Base-by-base conservation (phyloP, 208 protist species). In the Acanthamoeba lenticulata region DNA sequence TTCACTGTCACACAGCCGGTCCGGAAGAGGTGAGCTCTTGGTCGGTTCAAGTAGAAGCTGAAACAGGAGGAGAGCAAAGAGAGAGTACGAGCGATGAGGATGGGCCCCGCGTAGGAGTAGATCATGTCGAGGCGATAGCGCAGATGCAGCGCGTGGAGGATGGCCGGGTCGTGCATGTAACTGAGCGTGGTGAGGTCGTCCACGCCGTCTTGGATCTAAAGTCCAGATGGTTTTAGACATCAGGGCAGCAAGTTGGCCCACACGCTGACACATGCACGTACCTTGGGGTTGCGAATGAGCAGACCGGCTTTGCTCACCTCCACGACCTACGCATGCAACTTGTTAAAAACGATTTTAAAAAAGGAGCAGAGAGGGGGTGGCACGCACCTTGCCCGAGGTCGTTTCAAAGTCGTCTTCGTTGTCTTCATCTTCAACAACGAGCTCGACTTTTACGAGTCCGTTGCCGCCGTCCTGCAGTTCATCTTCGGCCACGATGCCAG, bases 131-230 rank as follows among this genome's bases (percentile, higher is more conserved):
- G 19, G 34, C 55, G 0, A 52, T 90, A 89, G 36, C 72, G 92
- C 92, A 94, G 13, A n/a, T 86, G 62, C 3, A 94, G 74, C 11
- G 85, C 52, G 86, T 97, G 94, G 24, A 97, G 67, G n/a, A 97
- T 95, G 49, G 96, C 96, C 45, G 96, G 93, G 65, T 97, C 96
- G 52, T 97, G 96, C 38, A 97, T 90, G 95, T 97, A 96, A 92
- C 72, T 95, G 86, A 97, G 94, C 21, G 44, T 85, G 62, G 96
- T 97, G 36, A 97, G 94, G 81, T 97, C 96, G 90, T 97, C 96
- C 11, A 95, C 90, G 91, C 94, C 94, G 29, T 97, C 96, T 2
- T 96, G 88, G 45, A 90, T 90, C 45, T 90, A n/a, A 19, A 65
- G 57, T n/a, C n/a, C n/a, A n/a, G n/a, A n/a, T n/a, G n/a, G n/a